Evolutionary conservation across 768 basidiomycete species (phyloP), one percentile per base, ranked within the genome.

Genomic region (Suillus tomentosus): DNA sequence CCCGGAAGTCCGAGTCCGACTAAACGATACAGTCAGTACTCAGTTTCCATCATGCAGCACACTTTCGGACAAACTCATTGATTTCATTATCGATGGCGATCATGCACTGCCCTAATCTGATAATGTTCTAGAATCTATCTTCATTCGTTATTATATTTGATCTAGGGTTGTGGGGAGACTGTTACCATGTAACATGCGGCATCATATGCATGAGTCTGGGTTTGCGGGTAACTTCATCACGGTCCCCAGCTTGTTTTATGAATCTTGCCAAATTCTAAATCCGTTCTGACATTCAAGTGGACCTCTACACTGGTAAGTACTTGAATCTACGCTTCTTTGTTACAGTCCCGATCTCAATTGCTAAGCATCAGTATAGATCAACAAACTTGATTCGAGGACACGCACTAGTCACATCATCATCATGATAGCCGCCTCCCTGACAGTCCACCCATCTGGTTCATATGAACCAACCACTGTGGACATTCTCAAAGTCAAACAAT

Each of bases 401-500:
- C 27, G 15, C 15, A 17, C 9, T 17, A 31, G 31, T 31, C 27
- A 2, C 5, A 11, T 10, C 9, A 27, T 51, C 50, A 27, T 51
- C 53, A 54, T 54, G 53, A 51, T 51, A 3, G 11, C 31, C 2
- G 19, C 53, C 6, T 54, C 53, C 53, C 10, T 31, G 2, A 9
- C 19, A 34, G 5, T 54, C 31, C 2, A 17, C 53, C 19, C 36
- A 39, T 56, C 36, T 56, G 36, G 11, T 37, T 37, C 43, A 43
- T 54, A 64, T 31, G 11, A 55, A 34, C 64, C 42, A 24, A 64
- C 50, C 22, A 37, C 40, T 61, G 24, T 53, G 24, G 60, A 55
- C 24, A 62, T 64, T 27, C 39, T 64, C 24, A 19, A n/a, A 27
- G 64, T 65, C 40, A 45, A 53, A 47, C 13, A 36, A 40, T 64